Base-by-base conservation (phyloP, 306 rosid genomes). In the Quercus rubra region DNA sequence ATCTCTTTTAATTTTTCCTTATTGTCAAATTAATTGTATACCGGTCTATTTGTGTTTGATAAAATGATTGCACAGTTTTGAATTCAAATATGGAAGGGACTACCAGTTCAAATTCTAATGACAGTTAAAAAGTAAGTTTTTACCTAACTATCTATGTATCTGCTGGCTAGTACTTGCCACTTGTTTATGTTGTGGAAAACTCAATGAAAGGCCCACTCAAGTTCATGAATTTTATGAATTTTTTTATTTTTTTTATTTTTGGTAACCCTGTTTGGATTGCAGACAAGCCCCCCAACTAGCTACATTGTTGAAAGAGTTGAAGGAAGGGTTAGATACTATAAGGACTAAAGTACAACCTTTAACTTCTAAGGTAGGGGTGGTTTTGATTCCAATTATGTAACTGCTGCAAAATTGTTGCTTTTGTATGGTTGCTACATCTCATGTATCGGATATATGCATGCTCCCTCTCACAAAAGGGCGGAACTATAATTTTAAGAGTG, bases 291-390 rank as follows among this genome's bases (percentile, higher is more conserved):
- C 96, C 38, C 94, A 89, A 66, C 80, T 95, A 70, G 77, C 76
- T 74, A 83, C 86, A 6, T 13, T 93, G 81, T 79, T 95, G 87
- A 95, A 90, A 79, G 96, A 93, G 56, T 93, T 93, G 97, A 91
- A 90, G 83, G 91, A 89, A 75, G 97, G 97, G 20, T 87, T 95
- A 59, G 96, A 93, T 76, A 35, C 61, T 0, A 86, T 93, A 5
- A 83, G 79, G 68, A 80, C 20, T 73, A 93, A 95, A 89, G 89
- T 93, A 13, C 91, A 89, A 80, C 80, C 88, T 71, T 79, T 93
- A 83, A 90, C 90, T 78, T 81, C 89, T 56, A 91, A 87, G 96
- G 99, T 95, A 20, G 25, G 54, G 11, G 49, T 31, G 51, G 11
- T 5, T 35, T 49, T 46, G 15, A 31, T 10, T 43, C 18, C 54